These are phyloP conservation scores for Delphinella strobiligena DNA, from an alignment of 2,329 filamentous ascomycete species.

Conservation along the genomic window DNA sequence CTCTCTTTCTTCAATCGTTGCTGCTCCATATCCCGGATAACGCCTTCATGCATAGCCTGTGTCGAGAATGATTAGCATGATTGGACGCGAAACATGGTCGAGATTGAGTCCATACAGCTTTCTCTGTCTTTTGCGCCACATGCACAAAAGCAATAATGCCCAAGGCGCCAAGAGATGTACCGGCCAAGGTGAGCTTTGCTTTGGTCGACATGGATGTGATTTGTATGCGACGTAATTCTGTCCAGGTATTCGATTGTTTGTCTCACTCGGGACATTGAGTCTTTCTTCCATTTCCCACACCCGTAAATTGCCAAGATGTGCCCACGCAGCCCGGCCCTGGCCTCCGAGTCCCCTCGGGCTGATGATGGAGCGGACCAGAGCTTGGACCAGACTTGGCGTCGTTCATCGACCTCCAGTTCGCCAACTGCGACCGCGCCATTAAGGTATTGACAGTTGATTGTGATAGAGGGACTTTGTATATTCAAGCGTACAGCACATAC, in stretches of 20 bases:
- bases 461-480: too few species aligned
- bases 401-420: background rate
- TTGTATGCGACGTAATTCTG: too few species aligned
- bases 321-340: too few species aligned
- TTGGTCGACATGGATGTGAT: conserved; percentile 87
- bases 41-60: conserved; percentile 90
- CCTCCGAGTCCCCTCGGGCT: background rate
- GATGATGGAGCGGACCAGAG: background rate
- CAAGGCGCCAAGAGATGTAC: conserved; percentile 63
- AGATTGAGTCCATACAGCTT: conserved; percentile 49
- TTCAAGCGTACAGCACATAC: too few species aligned
- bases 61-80: background rate
- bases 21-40: conserved; percentile 88
- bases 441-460: too few species aligned
- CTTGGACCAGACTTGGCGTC: background rate
- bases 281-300: too few species aligned
- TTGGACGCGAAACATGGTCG: background rate
- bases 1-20: conserved; percentile 82
- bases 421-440: background rate
- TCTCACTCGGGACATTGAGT: too few species aligned
- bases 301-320: too few species aligned
- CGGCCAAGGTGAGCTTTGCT: conserved; percentile 72
- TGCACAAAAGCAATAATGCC: conserved; percentile 78
- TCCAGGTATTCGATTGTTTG: background rate
- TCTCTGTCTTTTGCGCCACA: conserved; percentile 73